These are phyloP conservation scores for Talaromyces sp. DNA, from an alignment of 2,329 filamentous ascomycete species.

Conservation along the genomic window DNA sequence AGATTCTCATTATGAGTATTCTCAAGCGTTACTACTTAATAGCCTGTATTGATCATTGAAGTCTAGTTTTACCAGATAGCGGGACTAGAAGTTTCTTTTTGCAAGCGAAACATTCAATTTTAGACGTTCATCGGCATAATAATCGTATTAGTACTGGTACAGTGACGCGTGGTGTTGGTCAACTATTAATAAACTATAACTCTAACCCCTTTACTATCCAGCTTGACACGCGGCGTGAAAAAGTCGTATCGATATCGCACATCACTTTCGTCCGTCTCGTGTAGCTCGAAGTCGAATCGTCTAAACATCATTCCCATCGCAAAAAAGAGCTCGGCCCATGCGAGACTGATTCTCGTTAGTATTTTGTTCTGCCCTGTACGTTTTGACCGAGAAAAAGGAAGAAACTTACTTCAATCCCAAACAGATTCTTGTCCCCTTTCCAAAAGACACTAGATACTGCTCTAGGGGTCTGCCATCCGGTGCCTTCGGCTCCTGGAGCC, in stretches of 20 bases:
- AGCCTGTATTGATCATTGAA: no score
- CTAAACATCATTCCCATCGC: constrained; percentile 9
- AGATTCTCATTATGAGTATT: background rate
- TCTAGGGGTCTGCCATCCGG: constrained; percentile 13
- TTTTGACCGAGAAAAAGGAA: background rate
- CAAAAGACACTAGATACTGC: constrained; percentile 17
- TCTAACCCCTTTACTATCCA: constrained; percentile 21
- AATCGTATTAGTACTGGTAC: background rate
- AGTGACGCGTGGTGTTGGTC: background rate
- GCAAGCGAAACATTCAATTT: background rate
- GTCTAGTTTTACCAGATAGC: background rate
- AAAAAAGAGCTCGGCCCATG: constrained; percentile 30
- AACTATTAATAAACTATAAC: constrained; percentile 12
- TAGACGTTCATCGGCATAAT: background rate
- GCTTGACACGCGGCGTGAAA: constrained; percentile 15
- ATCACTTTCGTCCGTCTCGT: constrained; percentile 7
- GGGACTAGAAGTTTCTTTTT: background rate
- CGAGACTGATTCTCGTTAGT: constrained; percentile 20
- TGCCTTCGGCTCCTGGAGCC: constrained; percentile 15
- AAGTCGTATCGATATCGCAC: constrained; percentile 7
- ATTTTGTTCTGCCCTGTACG: background rate
- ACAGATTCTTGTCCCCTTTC: constrained; percentile 14
- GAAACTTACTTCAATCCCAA: constrained; percentile 16
- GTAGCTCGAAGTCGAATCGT: constrained; percentile 9
- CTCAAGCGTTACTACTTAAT: background rate